Percentiles rank a stretch among this genome's conserved stretches.
Evolutionary conservation across 805 yeast genomes (phyloP).

Genomic region (Metschnikowia kofuensis): DNA sequence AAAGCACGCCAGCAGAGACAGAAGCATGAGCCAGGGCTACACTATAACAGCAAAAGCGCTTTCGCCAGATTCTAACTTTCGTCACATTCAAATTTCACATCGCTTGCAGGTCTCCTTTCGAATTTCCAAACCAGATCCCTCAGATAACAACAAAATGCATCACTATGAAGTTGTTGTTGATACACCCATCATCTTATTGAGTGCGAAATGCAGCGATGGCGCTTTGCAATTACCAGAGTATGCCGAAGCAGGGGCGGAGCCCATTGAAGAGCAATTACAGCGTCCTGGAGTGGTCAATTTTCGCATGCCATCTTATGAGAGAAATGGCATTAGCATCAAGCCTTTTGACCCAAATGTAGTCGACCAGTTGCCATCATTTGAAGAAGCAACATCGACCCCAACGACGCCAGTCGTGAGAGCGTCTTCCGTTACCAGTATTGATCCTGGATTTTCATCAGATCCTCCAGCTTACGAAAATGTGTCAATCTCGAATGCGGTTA

Average conservation of each 20-base stretch:
- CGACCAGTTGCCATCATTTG: slow-evolving; percentile 56
- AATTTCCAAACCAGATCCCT: slow-evolving; percentile 58
- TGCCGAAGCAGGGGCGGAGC: slow-evolving; percentile 22
- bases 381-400: slow-evolving; percentile 58
- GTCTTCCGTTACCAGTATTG: slow-evolving; percentile 35
- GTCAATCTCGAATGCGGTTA: background rate
- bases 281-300: slow-evolving; percentile 27
- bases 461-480: slow-evolving; percentile 30
- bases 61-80: slow-evolving; percentile 62
- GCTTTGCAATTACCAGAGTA: slow-evolving; percentile 42
- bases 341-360: slow-evolving; percentile 21
- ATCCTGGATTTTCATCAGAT: slow-evolving; percentile 27
- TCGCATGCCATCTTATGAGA: slow-evolving; percentile 37
- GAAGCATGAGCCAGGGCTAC: slow-evolving; percentile 34
- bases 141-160: slow-evolving; percentile 47
- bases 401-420: slow-evolving; percentile 33
- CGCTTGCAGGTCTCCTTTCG: slow-evolving; percentile 69
- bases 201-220: slow-evolving; percentile 40
- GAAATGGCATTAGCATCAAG: slow-evolving; percentile 31
- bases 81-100: slow-evolving; percentile 62
- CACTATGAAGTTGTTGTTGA: slow-evolving; percentile 81
- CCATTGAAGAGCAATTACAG: background rate
- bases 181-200: slow-evolving; percentile 58
- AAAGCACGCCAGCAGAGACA: slow-evolving; percentile 20
- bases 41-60: slow-evolving; percentile 40